Conservation (phyloP, 345 rosid species). For the Eucalyptus urophylla region DNA sequence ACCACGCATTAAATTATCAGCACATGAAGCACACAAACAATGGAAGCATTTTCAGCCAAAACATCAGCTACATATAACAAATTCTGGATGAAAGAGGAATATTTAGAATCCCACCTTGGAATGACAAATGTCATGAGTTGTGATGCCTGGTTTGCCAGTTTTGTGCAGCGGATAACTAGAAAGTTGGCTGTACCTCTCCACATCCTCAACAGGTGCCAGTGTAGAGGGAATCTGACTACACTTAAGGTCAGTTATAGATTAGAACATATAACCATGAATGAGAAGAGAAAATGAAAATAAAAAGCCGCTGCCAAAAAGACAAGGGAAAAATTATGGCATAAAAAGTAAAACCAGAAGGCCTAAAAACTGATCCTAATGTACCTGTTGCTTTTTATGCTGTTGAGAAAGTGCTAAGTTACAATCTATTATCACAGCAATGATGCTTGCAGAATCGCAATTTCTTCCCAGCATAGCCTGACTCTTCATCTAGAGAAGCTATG, state of each 20-base stretch:
- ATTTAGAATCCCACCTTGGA: constrained; percentile 41
- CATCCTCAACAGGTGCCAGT: constrained; percentile 48
- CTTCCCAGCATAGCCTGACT: constrained; percentile 35
- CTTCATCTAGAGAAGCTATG: constrained; percentile 38
- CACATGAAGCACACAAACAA: background rate
- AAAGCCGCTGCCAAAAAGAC: background rate
- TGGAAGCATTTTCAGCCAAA: background rate
- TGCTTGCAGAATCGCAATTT: constrained; percentile 33
- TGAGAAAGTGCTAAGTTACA: constrained; percentile 88
- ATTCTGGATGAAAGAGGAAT: background rate
- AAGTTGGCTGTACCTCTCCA: constrained; percentile 87
- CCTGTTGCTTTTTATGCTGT: constrained; percentile 82
- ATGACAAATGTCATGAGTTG: constrained; percentile 57
- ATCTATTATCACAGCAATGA: constrained; percentile 66
- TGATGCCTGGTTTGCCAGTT: constrained; percentile 73
- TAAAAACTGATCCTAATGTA: background rate
- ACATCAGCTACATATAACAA: background rate
- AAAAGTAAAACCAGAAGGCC: background rate
- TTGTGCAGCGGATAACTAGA: constrained; percentile 95
- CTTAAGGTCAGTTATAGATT: background rate
- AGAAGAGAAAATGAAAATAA: background rate
- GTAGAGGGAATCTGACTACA: constrained; percentile 53
- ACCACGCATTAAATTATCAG: background rate
- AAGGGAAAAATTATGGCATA: background rate
- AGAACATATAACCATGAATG: background rate